Base-by-base conservation (phyloP, 2,329 filamentous ascomycete genomes). In the Didymosphaeria variabile region DNA sequence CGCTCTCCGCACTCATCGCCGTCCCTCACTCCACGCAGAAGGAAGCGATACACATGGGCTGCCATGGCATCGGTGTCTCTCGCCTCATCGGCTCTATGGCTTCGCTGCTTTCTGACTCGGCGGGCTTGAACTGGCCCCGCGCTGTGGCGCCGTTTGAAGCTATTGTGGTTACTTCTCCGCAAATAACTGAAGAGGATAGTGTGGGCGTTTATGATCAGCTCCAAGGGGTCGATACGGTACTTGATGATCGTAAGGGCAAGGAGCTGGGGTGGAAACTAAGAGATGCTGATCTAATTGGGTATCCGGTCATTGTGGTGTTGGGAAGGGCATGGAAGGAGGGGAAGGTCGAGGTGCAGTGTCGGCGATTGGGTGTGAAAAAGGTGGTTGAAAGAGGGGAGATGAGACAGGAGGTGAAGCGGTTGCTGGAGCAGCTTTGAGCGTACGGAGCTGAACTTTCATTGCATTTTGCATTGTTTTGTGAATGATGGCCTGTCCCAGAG, bases 21-120 rank as follows among this genome's bases (percentile, higher is more conserved):
- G 67, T 69, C 82, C 29, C 85, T 80, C 29, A 71, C 67, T 34
- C 65, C 67, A 63, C 42, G 32, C 66, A 79, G 17, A 76, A 77
- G 9, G 83, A 88, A 0, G 83, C 88, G 0, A 85, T 97, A 72
- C 88, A 97, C 66, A 99, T 99, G 95, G 95, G 95, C 58, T 99
- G 95, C 76, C 93, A 97, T 74, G 95, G 95, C 0, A 96, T 99
- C 63, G 95, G 95, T 1, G 88, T 99, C 19, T 97, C 93, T 5
- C 90, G 95, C 47, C 89, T 99, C 69, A 90, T 99, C 63, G 93
- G 90, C 9, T 93, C 95, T 1, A 88, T 95, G 0, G 94, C 94
- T 1, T 90, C 94, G 65, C 86, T 90, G 42, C 82, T 93, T 10
- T 85, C 88, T 0, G 92, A 97, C 67, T 73, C 84, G 1, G 2